Evolutionary conservation across 2,329 filamentous ascomycete species (phyloP).

Genomic region (Clonostachys solani): DNA sequence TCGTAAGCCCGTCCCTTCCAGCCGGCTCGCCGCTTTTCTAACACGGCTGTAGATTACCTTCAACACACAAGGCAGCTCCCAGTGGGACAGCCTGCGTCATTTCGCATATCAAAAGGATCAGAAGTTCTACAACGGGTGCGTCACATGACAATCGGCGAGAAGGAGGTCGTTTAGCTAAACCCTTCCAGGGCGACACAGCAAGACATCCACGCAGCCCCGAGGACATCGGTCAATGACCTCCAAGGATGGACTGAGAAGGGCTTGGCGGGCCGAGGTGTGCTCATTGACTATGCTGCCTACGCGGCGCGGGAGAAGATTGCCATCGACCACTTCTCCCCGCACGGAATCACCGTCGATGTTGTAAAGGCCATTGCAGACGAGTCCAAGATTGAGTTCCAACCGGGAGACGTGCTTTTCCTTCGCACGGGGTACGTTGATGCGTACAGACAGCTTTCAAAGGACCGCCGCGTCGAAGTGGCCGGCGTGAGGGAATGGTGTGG

Average conservation of each 20-base stretch:
- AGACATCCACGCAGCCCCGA: not conserved
- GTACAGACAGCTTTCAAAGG: conserved; percentile 29
- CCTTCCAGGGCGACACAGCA: conserved; percentile 19
- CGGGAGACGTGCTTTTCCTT: conserved; percentile 54
- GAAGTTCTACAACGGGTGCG: conserved; percentile 26
- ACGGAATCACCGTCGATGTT: conserved; percentile 33
- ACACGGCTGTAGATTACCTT: conserved; percentile 13
- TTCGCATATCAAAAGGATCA: conserved; percentile 30
- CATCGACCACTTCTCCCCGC: conserved; percentile 31
- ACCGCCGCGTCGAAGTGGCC: conserved; percentile 27
- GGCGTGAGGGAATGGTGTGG: conserved; percentile 20
- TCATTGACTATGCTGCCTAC: conserved; percentile 48
- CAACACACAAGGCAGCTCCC: conserved; percentile 30
- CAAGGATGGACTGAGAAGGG: conserved; percentile 20
- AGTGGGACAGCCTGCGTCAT: conserved; percentile 33
- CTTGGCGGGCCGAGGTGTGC: conserved; percentile 43
- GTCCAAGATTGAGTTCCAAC: conserved; percentile 33
- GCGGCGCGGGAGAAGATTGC: conserved; percentile 26
- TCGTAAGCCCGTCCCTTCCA: conserved; percentile 1
- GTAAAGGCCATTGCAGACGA: conserved; percentile 37
- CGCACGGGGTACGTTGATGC: conserved; percentile 45
- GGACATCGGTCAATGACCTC: conserved; percentile 2
- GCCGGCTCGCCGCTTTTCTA: no score
- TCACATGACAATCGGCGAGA: conserved; percentile 40
- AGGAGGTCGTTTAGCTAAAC: conserved; percentile 33